Evolutionary conservation across 2,329 filamentous ascomycete genomes (phyloP), one percentile per base, ranked within the genome.

Genomic region (Colletotrichum agaves): DNA sequence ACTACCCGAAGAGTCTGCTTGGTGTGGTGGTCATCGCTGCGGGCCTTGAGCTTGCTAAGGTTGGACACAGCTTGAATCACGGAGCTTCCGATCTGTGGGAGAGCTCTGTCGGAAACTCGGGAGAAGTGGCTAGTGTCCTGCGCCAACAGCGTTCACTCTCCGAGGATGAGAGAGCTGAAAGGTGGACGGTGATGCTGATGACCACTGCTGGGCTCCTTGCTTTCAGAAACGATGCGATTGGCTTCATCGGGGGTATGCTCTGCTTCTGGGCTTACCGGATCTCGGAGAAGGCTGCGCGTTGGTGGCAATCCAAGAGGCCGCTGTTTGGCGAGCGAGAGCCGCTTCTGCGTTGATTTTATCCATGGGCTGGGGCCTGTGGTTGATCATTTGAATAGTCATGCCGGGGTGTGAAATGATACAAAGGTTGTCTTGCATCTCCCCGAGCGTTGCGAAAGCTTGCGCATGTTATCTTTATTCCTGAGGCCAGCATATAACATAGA

Each of bases 1-100:
- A 83, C 1, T 98, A 97, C 73, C 95, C 96, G 0, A 89, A 87
- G 69, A 87, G 88, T 4, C 79, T 98, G 0, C 83, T 98, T 0
- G 94, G 93, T 0, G 85, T 98, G 62, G 94, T 98, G 87, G 94
- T 98, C 2, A 84, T 98, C 31, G 94, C 93, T 0, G 93, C 95
- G 0, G 96, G 95, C 0, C 81, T 98, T 49, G 95, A 98, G 78
- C 83, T 98, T 13, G 91, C 92, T 21, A 92, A 92, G 74, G 94
- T 96, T 0, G 94, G 93, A 0, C 91, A 94, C 76, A 92, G 89
- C 67, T 81, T 98, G 41, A 97, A 97, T 74, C 88, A 92, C n/a
- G 88, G 87, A 2, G 88, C 87, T 3, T 76, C 83, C 19, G 87
- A 89, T 74, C 73, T 90, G 78, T 80, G 91, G 91, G 72, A 85